These are phyloP conservation scores for Oryza meridionalis DNA, from an alignment of 176 grass and related monocot species.

Conservation along the genomic window DNA sequence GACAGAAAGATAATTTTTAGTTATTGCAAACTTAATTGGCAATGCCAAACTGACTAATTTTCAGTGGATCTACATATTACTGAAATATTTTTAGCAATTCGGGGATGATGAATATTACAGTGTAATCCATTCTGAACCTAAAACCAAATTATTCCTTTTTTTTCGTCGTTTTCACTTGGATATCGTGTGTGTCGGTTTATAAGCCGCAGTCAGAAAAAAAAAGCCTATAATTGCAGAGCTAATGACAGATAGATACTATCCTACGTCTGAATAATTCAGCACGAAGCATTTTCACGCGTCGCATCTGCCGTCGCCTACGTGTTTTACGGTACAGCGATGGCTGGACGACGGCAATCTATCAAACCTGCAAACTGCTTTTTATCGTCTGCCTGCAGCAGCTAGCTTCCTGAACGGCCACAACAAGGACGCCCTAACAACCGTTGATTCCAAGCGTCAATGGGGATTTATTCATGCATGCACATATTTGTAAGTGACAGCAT, in stretches of 20 bases:
- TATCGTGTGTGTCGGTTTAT: too few species aligned
- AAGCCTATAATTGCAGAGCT: neutral
- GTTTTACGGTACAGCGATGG: constrained; percentile 32
- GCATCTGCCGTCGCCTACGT: neutral
- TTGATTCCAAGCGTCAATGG: neutral
- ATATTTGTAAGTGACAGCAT: neutral
- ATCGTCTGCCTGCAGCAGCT: neutral
- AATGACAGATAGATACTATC: neutral
- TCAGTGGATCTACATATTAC: too few species aligned
- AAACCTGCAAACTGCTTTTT: neutral
- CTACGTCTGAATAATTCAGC: neutral
- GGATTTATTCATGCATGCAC: neutral
- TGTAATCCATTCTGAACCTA: too few species aligned
- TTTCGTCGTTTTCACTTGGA: too few species aligned
- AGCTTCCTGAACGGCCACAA: neutral
- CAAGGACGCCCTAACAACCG: neutral
- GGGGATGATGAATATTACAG: too few species aligned
- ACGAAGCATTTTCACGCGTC: neutral
- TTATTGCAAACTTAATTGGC: too few species aligned
- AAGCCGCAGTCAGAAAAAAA: too few species aligned
- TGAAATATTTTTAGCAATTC: too few species aligned
- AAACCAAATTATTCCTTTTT: too few species aligned
- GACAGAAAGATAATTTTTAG: too few species aligned
- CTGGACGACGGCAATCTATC: neutral
- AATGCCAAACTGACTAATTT: too few species aligned